Evolutionary conservation across 495 filamentous ascomycete genomes (phyloP).

Genomic region (Penicillium turbatum): DNA sequence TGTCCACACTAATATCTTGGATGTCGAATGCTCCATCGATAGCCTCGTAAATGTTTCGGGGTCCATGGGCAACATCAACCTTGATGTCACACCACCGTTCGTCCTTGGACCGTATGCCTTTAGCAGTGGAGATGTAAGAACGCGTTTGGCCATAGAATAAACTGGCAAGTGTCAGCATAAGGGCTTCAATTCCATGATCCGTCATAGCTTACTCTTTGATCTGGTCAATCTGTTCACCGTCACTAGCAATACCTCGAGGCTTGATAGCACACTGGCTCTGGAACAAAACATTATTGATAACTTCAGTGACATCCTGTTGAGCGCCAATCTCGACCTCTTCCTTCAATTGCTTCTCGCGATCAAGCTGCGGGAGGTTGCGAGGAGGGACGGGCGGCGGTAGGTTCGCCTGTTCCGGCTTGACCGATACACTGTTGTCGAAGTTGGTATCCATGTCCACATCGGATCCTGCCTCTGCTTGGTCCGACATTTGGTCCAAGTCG

Average conservation of each 20-base stretch:
- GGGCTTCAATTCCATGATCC: background rate
- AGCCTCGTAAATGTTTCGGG: slow-evolving; percentile 72
- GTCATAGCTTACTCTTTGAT: slow-evolving; percentile 56
- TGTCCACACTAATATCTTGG: slow-evolving; percentile 64
- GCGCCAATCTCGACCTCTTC: slow-evolving; percentile 59
- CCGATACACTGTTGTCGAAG: background rate
- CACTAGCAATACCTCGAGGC: slow-evolving; percentile 52
- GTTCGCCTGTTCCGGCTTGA: slow-evolving; percentile 17
- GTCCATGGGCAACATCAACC: slow-evolving; percentile 57
- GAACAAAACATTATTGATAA: slow-evolving; percentile 86
- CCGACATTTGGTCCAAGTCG: slow-evolving; percentile 7
- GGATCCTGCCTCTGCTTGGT: slow-evolving; percentile 13
- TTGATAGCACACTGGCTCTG: slow-evolving; percentile 85
- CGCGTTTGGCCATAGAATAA: slow-evolving; percentile 57
- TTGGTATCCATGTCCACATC: slow-evolving; percentile 3
- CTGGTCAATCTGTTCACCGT: slow-evolving; percentile 73
- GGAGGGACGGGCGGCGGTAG: slow-evolving; percentile 47
- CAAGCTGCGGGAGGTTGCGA: slow-evolving; percentile 34
- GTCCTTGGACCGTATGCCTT: slow-evolving; percentile 45
- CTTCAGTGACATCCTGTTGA: slow-evolving; percentile 92
- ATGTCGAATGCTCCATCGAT: slow-evolving; percentile 80
- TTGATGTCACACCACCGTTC: slow-evolving; percentile 60
- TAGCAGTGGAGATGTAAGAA: slow-evolving; percentile 47
- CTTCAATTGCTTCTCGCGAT: slow-evolving; percentile 36
- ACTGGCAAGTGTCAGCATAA: slow-evolving; percentile 31